Base-by-base conservation (phyloP, 768 basidiomycete genomes). In the Pholiota microspora region DNA sequence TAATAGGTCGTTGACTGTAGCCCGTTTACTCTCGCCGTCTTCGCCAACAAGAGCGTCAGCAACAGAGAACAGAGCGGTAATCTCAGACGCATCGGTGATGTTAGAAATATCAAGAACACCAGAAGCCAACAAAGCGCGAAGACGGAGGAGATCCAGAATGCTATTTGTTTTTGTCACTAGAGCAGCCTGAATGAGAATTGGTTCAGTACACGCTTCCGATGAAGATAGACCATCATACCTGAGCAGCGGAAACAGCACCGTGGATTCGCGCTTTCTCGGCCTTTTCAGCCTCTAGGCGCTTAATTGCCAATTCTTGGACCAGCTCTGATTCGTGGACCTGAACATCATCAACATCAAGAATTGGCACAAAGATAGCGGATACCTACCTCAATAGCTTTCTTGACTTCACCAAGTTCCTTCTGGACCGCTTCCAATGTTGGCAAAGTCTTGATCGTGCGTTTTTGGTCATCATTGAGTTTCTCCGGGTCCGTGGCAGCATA, bases 391-490 rank as follows among this genome's bases (percentile, higher is more conserved):
- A 94, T 78, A 36, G 80, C 83, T 67, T 89, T 93, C 69, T 88
- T 89, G 40, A 94, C 81, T 54, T 94, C 94, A 23, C 82, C 84
- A 12, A 96, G 72, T 62, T 95, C 94, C 64, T 90, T 92, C 60
- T 85, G 80, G 35, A 85, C 76, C 8, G 85, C 89, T 64, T 95
- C 92, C 18, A 95, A 75, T 5, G 78, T 75, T 8, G 93, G 81
- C 40, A 96, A 82, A 15, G 81, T 85, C 59, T 83, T 88, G 49
- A 94, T 62, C 2, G 80, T 76, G 29, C 85, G 83, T 59, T 80
- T 88, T 72, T 97, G 94, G 70, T 96, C 94, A 36, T 93, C 90
- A 59, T 96, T 92, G 51, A 95, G 80, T 63, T 88, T 87, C 51
- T 85, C 84, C 2, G 78, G 68, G 24, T 85, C 83, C 16, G 80